A percentile compares a stretch with the other conserved stretches of the same genome.
Conservation (phyloP, 192 early-diverging fungal species). For the Paraglomus occultum region DNA sequence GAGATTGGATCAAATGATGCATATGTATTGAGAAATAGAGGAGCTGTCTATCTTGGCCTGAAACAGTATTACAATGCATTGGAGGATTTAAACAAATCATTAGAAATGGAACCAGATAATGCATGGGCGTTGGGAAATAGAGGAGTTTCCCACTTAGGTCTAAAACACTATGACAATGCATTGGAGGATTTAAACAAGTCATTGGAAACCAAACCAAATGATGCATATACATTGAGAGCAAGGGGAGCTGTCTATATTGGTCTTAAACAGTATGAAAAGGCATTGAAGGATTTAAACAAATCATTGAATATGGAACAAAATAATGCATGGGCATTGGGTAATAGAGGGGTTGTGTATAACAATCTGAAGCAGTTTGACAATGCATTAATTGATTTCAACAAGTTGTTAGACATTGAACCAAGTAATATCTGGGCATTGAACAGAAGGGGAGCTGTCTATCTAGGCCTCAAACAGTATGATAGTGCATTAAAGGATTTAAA, state of each 20-base stretch:
- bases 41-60: no score
- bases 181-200: conserved; percentile 7
- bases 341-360: conserved; percentile 9
- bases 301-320: not conserved
- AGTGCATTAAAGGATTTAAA: conserved; percentile 6
- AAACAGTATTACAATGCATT: no score
- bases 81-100: no score
- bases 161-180: conserved; percentile 15
- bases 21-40: no score
- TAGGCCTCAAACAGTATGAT: not conserved
- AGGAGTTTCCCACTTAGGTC: not conserved
- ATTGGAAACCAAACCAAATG: not conserved
- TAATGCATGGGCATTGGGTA: conserved; percentile 21
- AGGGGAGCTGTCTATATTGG: conserved; percentile 1
- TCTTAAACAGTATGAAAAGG: not conserved
- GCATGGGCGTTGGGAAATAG: no score
- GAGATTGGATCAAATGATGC: no score
- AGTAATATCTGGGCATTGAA: conserved; percentile 1
- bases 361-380: not conserved
- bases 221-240: conserved; percentile 9
- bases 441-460: conserved; percentile 2
- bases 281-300: not conserved
- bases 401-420: conserved; percentile 6
- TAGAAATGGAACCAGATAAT: no score
- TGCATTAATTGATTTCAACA: conserved; percentile 9